These are phyloP conservation scores for Fagopyrum esculentum DNA, from an alignment of 148 eudicot species.

Conservation along the genomic window DNA sequence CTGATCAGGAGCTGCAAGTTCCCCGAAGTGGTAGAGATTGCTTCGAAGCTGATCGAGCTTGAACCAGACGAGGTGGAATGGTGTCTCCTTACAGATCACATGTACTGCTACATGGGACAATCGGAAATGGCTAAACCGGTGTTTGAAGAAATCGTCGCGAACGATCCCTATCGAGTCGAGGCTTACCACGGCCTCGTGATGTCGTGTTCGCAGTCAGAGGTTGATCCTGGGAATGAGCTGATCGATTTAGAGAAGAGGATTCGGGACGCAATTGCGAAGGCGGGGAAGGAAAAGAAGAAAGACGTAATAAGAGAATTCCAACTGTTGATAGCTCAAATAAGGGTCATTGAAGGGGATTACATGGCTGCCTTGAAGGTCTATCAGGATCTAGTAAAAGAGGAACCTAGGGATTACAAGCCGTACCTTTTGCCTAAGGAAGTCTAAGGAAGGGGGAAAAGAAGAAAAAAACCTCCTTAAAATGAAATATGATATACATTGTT, in stretches of 20 bases:
- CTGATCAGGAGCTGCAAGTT: constrained; percentile 28
- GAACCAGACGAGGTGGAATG: constrained; percentile 66
- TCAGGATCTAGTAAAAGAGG: constrained; percentile 70
- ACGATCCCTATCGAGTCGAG: constrained; percentile 57
- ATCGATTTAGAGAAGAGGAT: constrained; percentile 37
- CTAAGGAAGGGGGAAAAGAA: constrained; percentile 57
- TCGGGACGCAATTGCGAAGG: constrained; percentile 36
- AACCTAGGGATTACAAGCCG: constrained; percentile 75
- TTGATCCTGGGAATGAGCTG: constrained; percentile 18
- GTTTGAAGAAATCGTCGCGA: constrained; percentile 46
- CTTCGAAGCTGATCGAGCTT: constrained; percentile 39
- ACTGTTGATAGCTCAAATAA: constrained; percentile 69
- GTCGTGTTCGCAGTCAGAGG: constrained; percentile 39
- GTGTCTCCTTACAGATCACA: constrained; percentile 50
- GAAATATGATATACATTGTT: no score
- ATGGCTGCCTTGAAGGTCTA: constrained; percentile 68
- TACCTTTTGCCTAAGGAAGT: constrained; percentile 82
- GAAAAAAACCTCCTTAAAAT: constrained; percentile 50
- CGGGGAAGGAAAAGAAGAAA: constrained; percentile 45
- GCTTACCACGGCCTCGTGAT: constrained; percentile 74
- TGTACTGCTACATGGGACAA: constrained; percentile 46
- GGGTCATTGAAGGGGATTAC: constrained; percentile 61
- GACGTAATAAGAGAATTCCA: constrained; percentile 51
- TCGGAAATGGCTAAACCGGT: constrained; percentile 38
- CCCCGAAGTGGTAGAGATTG: constrained; percentile 37